Evolutionary conservation across 306 rosid species (phyloP).

Genomic region (Gastrolobium villosum): DNA sequence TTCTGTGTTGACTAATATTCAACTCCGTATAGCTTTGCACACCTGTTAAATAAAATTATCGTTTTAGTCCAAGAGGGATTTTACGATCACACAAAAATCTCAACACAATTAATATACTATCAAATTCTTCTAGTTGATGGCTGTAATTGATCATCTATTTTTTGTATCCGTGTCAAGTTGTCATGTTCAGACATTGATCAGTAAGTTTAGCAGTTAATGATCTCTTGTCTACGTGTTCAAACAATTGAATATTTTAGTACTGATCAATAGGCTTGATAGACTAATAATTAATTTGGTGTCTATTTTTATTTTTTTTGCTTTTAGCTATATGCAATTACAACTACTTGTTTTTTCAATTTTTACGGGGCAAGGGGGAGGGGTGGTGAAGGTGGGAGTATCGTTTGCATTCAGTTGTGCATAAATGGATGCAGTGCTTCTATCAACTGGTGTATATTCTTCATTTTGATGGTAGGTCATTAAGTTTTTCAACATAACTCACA

Average conservation of each 20-base stretch:
- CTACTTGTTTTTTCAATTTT: background rate
- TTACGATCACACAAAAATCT: too few relatives aligned
- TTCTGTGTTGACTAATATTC: too few relatives aligned
- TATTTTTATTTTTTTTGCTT: background rate
- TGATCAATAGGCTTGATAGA: background rate
- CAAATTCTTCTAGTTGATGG: constrained; percentile 8
- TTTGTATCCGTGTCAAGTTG: constrained; percentile 6
- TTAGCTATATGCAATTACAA: background rate
- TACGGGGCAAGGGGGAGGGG: background rate
- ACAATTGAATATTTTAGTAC: background rate
- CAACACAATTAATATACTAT: background rate
- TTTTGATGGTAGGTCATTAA: background rate
- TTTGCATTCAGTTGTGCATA: background rate
- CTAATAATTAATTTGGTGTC: background rate
- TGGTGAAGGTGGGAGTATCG: background rate
- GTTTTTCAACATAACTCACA: background rate
- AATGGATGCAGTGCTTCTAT: constrained; percentile 12
- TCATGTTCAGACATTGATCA: background rate
- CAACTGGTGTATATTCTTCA: constrained; percentile 11
- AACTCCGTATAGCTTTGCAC: too few relatives aligned
- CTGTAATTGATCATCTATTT: background rate
- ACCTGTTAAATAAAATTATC: too few relatives aligned
- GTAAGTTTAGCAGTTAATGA: constrained; percentile 1
- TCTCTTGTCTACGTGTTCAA: background rate
- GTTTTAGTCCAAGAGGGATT: too few relatives aligned